Base-by-base conservation (phyloP, 257 asterid species). In the Verbascum thapsus region DNA sequence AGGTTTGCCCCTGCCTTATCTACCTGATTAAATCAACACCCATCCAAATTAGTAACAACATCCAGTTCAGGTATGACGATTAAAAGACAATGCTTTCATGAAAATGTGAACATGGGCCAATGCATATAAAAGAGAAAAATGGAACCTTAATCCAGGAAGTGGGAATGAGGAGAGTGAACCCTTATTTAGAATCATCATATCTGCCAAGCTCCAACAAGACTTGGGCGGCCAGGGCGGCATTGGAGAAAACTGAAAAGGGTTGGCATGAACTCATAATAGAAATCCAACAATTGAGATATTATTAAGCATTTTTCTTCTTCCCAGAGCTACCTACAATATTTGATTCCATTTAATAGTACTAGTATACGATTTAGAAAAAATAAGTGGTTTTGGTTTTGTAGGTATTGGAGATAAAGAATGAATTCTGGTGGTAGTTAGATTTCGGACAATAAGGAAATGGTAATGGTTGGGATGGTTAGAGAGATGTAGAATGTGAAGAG, bases 1-100 rank as follows among this genome's bases (percentile, higher is more conserved):
- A 61, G 90, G 51, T 87, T 85, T 17, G 96, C 96, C 63, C 98
- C 98, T 13, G 96, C 95, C 79, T 88, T 91, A 20, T 91, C 96
- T 42, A 91, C 96, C 96, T 88, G 70, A 41, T 63, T 37, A 69
- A 72, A 18, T 18, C 61, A 22, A 76, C 56, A 0, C 15, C n/a
- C 65, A 39, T 17, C 59, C 45, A 9, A 15, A 63, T 53, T 50
- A 60, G 23, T 41, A 26, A 53, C 15, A 58, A 64, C 1, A 1
- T 8, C 39, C 59, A 63, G 19, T 26, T 52, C 16, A 13, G 18
- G 17, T 17, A 40, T 23, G 55, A 47, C 8, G 18, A 12, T 18
- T 18, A 30, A 52, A 52, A 53, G 48, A 34, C 8, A 12, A 10
- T 15, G 17, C 41, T 32, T 34, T 55, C 45, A 10, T 34, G 47